A percentile compares a stretch with the other conserved stretches of the same genome.
Conservation (phyloP, 1,284 basidiomycete species). For the Ceratobasidium sp. region DNA sequence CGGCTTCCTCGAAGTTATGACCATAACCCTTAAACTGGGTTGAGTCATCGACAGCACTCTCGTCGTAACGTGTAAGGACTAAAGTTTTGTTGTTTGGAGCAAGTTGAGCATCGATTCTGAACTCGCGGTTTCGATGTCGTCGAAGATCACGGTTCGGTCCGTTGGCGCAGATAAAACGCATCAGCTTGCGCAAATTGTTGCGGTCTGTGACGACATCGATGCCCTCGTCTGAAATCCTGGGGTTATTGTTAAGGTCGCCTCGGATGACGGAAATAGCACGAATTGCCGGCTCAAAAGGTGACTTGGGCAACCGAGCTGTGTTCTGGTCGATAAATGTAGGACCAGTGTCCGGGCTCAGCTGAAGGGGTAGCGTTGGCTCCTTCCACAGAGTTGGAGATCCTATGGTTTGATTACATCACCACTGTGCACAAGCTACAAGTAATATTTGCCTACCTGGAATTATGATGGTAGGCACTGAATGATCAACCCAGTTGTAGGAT, state of each 20-base stretch:
- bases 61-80: conserved; percentile 18
- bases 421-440: neutral
- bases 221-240: neutral
- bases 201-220: conserved; percentile 31
- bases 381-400: conserved; percentile 3
- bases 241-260: neutral
- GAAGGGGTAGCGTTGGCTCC: conserved; percentile 21
- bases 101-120: conserved; percentile 31
- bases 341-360: conserved; percentile 11
- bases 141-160: conserved; percentile 23
- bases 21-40: conserved; percentile 25
- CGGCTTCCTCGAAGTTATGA: conserved; percentile 21
- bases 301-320: conserved; percentile 1
- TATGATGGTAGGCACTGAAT: conserved; percentile 21
- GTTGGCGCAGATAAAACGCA: conserved; percentile 19
- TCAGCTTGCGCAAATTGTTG: conserved; percentile 32
- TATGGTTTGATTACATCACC: neutral
- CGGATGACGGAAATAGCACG: conserved; percentile 23
- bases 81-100: conserved; percentile 29
- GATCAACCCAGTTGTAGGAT: conserved; percentile 37
- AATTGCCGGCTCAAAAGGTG: conserved; percentile 19
- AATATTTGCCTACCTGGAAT: conserved; percentile 21
- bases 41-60: neutral
- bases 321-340: conserved; percentile 36
- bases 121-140: conserved; percentile 6